Evolutionary conservation across 768 basidiomycete species (phyloP).

Genomic region (Clavulina sp.): DNA sequence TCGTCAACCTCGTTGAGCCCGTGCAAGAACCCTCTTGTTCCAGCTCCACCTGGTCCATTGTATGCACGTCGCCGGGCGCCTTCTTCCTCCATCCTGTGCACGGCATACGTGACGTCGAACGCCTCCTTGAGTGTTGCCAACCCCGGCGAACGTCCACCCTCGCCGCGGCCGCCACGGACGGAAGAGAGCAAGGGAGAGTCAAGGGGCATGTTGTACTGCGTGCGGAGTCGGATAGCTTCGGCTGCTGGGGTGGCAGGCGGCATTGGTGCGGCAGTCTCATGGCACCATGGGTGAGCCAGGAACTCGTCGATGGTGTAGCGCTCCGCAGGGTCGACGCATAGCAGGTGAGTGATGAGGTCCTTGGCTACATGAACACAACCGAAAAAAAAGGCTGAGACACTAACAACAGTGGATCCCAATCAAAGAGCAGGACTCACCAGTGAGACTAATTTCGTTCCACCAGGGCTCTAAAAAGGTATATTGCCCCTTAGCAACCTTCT

Average conservation of each 20-base stretch:
- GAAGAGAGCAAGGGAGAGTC: conserved; percentile 86
- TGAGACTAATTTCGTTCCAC: conserved; percentile 90
- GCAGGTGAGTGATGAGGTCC: conserved; percentile 83
- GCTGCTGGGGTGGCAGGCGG: conserved; percentile 47
- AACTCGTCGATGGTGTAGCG: conserved; percentile 98
- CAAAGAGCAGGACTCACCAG: conserved; percentile 31
- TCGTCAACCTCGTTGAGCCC: conserved; percentile 94
- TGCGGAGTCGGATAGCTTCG: no score
- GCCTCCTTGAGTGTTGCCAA: conserved; percentile 89
- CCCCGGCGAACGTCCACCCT: conserved; percentile 83
- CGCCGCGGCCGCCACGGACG: conserved; percentile 49
- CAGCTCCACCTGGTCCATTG: conserved; percentile 62
- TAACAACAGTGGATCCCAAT: not conserved
- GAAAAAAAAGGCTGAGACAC: conserved; percentile 11
- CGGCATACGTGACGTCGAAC: conserved; percentile 96
- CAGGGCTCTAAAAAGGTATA: conserved; percentile 98
- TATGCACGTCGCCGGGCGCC: conserved; percentile 73
- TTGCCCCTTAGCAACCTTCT: conserved; percentile 93
- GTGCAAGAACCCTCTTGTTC: conserved; percentile 55
- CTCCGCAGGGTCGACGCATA: conserved; percentile 89
- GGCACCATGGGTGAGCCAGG: conserved; percentile 91
- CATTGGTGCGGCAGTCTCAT: conserved; percentile 37
- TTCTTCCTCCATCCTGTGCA: conserved; percentile 99
- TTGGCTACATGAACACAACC: conserved; percentile 41
- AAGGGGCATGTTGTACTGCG: conserved; percentile 29